Evolutionary conservation across 768 basidiomycete genomes (phyloP).

Genomic region (Xerocomellus chrysenteron): DNA sequence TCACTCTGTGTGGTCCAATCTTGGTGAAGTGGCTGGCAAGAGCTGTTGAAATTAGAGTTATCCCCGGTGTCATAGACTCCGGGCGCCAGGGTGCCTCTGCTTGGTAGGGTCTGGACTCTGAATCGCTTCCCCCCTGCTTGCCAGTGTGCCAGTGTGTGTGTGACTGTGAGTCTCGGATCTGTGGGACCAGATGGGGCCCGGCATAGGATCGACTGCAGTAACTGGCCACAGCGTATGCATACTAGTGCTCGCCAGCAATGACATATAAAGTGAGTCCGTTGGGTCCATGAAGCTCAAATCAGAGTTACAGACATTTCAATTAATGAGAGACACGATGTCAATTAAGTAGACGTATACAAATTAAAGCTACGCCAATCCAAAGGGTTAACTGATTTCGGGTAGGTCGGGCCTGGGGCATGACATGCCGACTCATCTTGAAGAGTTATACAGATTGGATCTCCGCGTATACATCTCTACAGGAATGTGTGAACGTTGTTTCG

Average conservation of each 20-base stretch:
- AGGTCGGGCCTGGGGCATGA: too few species aligned
- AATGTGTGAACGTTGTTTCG: not conserved
- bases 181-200: not conserved
- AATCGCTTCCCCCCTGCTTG: not conserved
- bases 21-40: not conserved
- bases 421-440: too few species aligned
- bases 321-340: slow-evolving; percentile 9
- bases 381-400: too few species aligned
- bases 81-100: not conserved
- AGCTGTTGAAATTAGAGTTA: not conserved
- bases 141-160: too few species aligned
- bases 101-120: not conserved
- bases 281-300: too few species aligned
- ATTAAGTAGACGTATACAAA: not conserved
- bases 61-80: not conserved
- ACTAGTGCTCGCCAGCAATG: too few species aligned
- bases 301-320: too few species aligned
- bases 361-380: not conserved
- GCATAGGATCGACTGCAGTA: not conserved
- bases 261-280: not conserved
- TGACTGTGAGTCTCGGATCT: not conserved
- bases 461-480: not conserved
- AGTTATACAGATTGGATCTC: not conserved
- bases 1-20: not conserved
- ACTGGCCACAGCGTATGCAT: not conserved